phyloP scores from a whole-genome alignment of 2,329 filamentous ascomycete genomes.

The Colletotrichum zoysiae region DNA sequence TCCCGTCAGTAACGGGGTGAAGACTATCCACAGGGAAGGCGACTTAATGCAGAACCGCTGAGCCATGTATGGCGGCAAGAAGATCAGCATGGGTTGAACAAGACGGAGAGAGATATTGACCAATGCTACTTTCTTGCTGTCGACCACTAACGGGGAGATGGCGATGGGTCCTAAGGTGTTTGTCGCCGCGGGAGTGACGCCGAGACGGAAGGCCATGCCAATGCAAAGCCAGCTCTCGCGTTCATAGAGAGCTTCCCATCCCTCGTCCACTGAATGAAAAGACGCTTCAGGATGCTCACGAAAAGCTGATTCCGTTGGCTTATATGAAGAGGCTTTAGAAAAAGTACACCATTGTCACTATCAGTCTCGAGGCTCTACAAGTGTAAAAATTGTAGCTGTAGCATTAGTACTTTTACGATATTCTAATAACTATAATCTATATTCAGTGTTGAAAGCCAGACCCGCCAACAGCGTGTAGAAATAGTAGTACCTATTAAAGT shows the following conservation, averaged over 20 bases:
- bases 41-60: conserved; percentile 70
- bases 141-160: conserved; percentile 69
- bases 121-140: conserved; percentile 68
- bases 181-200: conserved; percentile 72
- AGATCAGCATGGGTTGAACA: conserved; percentile 70
- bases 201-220: conserved; percentile 70
- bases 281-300: no score
- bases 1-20: conserved; percentile 72
- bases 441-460: no score
- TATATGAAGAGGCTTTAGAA: no score
- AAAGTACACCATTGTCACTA: no score
- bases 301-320: no score
- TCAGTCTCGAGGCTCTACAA: no score
- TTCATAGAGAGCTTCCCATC: conserved; percentile 63
- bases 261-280: conserved; percentile 51
- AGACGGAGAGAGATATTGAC: conserved; percentile 77
- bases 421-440: no score
- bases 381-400: no score
- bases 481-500: no score
- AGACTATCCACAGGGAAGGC: conserved; percentile 63
- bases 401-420: no score
- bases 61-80: conserved; percentile 69
- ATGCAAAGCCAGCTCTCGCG: conserved; percentile 71
- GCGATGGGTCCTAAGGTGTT: conserved; percentile 76
- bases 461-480: no score